phyloP scores from a whole-genome alignment of 768 basidiomycete species.

The Trametes sanguinea region DNA sequence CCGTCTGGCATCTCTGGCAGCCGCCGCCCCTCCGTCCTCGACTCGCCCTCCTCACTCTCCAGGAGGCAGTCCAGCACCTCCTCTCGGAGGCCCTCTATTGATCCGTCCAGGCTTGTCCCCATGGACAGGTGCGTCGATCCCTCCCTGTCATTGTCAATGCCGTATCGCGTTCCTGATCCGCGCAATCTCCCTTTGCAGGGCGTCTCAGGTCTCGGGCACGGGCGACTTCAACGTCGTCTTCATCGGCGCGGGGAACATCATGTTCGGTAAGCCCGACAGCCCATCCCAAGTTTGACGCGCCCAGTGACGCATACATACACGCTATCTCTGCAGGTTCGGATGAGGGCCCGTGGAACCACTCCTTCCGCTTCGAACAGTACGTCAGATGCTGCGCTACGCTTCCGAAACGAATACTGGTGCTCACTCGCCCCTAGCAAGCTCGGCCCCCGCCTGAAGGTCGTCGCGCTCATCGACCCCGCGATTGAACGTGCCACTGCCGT shows the following conservation, averaged over 20 bases:
- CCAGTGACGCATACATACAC: background rate
- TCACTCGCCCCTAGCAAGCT: conserved; percentile 65
- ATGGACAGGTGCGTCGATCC: conserved; percentile 66
- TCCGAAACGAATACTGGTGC: background rate
- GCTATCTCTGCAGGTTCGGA: conserved; percentile 59
- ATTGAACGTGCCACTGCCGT: conserved; percentile 77
- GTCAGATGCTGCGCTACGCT: conserved; percentile 28
- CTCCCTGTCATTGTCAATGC: conserved; percentile 1
- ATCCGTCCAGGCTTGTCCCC: conserved; percentile 71
- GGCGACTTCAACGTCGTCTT: conserved; percentile 93
- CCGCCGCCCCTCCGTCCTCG: conserved; percentile 28
- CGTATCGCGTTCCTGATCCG: conserved; percentile 22
- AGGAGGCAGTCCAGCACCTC: conserved; percentile 28
- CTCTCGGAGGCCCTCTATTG: conserved; percentile 73
- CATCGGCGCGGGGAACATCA: conserved; percentile 95
- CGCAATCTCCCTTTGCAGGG: conserved; percentile 33
- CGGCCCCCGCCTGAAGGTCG: conserved; percentile 92
- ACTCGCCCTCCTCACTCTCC: conserved; percentile 20
- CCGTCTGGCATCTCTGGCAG: conserved; percentile 20
- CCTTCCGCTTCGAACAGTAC: conserved; percentile 87
- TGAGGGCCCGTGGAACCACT: conserved; percentile 93
- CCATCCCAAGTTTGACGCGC: background rate
- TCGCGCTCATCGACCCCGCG: conserved; percentile 91
- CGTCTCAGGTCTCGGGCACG: conserved; percentile 54
- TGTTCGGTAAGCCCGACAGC: conserved; percentile 69